Conservation (phyloP, 169 alveolate genomes). For the Plasmodium fragile region DNA sequence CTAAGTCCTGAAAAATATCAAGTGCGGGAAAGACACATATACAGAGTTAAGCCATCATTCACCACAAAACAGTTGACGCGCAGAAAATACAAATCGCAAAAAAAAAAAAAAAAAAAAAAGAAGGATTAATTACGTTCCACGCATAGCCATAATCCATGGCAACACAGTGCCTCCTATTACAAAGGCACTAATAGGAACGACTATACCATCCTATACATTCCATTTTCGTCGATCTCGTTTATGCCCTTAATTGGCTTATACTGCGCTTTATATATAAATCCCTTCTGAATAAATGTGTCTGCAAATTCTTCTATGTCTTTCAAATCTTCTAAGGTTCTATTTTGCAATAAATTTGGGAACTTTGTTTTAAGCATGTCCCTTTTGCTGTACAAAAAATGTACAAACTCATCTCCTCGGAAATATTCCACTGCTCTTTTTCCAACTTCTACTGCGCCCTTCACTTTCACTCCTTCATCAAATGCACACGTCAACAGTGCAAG, state of each 20-base stretch:
- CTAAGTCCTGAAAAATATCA: constrained; percentile 27
- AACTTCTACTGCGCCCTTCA: constrained; percentile 83
- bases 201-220: constrained; percentile 78
- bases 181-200: background rate
- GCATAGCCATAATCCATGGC: background rate
- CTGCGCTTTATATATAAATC: constrained; percentile 86
- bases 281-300: constrained; percentile 79
- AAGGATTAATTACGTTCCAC: background rate
- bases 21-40: background rate
- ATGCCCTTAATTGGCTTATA: constrained; percentile 86
- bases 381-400: constrained; percentile 81
- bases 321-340: constrained; percentile 58
- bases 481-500: constrained; percentile 55
- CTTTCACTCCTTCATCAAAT: constrained; percentile 76
- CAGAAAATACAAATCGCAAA: background rate
- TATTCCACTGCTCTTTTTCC: constrained; percentile 92
- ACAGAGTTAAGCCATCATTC: background rate
- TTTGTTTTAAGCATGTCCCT: constrained; percentile 78
- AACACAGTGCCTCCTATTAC: background rate
- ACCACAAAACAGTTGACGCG: background rate
- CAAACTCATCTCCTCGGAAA: constrained; percentile 88
- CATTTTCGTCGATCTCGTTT: constrained; percentile 82
- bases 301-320: constrained; percentile 77
- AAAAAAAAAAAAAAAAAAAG: background rate
- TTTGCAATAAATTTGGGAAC: constrained; percentile 79